Evolutionary conservation across 2,329 filamentous ascomycete genomes (phyloP), one percentile per base, ranked within the genome.

Genomic region (Clonostachys chloroleuca): DNA sequence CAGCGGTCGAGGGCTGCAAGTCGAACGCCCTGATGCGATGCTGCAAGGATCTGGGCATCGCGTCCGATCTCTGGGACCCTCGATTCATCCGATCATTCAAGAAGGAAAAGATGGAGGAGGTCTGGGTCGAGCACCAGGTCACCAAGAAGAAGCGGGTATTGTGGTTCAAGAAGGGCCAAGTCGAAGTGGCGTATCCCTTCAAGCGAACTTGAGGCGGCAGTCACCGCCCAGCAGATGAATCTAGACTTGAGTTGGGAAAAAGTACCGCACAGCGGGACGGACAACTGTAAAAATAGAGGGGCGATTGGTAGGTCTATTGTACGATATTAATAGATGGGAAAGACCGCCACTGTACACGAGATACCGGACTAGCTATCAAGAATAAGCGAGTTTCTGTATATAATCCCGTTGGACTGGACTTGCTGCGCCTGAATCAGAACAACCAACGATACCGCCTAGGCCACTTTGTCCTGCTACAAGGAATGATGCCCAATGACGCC

Each of bases 21-120:
- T 96, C 91, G 52, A 99, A 99, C 64, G 94, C 94, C 12, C 77
- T 99, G 55, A 95, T 97, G 84, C 88, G 94, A 49, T 97, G 92
- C 78, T 97, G 94, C 76, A 99, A 99, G 73, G 94, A 99, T 66
- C 73, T 99, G 34, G 94, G 94, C 35, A 87, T 99, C 54, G 94
- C 90, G 2, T 92, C 87, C 54, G 94, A 99, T 69, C 79, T 99
- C 17, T 99, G 94, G 94, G 94, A 99, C 70, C 94, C 94, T 35
- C 76, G 88, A 47, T 99, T 87, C 71, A 90, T 97, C 54, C 82
- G 88, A 58, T 81, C 80, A 57, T 99, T 90, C 72, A 87, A 87
- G 75, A 83, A 82, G 58, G 72, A 84, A 56, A 72, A 87, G 61
- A 85, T 84, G 47, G 83, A 85, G 58, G 88, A 96, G 74, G 76